A percentile compares a stretch with the other conserved stretches of the same genome.
These are phyloP conservation scores for Xylariaceae sp. DNA, from an alignment of 2,329 filamentous ascomycete genomes.

Conservation along the genomic window DNA sequence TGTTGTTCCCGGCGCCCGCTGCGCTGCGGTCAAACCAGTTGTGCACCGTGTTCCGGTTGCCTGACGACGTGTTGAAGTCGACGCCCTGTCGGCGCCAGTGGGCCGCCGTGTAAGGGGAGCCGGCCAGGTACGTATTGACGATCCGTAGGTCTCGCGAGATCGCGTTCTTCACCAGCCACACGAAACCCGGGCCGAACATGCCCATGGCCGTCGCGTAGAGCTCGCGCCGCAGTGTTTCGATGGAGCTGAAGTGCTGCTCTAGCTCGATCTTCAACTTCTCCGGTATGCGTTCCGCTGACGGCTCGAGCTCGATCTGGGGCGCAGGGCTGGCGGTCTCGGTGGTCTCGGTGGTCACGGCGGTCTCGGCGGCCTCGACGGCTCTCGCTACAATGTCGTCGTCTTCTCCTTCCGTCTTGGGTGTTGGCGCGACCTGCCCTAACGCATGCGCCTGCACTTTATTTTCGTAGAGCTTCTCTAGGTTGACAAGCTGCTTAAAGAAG, in stretches of 20 bases:
- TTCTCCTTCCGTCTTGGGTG: constrained; percentile 1
- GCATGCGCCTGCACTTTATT: too few species aligned
- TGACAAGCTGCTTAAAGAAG: constrained; percentile 61
- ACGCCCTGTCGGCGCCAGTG: constrained; percentile 67
- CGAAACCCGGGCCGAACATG: constrained; percentile 97
- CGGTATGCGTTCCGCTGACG: constrained; percentile 42
- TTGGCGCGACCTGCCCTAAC: too few species aligned
- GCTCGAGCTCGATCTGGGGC: constrained; percentile 7
- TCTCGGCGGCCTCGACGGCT: not conserved
- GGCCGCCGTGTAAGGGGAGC: constrained; percentile 78
- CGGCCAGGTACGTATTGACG: constrained; percentile 85
- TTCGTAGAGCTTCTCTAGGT: constrained; percentile 8
- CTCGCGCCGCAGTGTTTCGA: constrained; percentile 75
- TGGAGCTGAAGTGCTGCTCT: constrained; percentile 67
- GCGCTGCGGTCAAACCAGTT: constrained; percentile 38
- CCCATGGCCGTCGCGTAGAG: constrained; percentile 73
- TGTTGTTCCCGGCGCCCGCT: constrained; percentile 21
- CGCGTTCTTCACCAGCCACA: constrained; percentile 75
- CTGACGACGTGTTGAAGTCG: constrained; percentile 63
- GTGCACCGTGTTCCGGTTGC: constrained; percentile 30
- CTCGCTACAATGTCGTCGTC: too few species aligned
- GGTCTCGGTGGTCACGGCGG: not conserved
- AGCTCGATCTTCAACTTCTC: constrained; percentile 53
- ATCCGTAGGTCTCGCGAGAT: constrained; percentile 52
- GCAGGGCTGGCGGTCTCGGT: constrained; percentile 14